Evolutionary conservation across 768 basidiomycete species (phyloP), one percentile per base, ranked within the genome.

Genomic region (Boletus barrowsii): DNA sequence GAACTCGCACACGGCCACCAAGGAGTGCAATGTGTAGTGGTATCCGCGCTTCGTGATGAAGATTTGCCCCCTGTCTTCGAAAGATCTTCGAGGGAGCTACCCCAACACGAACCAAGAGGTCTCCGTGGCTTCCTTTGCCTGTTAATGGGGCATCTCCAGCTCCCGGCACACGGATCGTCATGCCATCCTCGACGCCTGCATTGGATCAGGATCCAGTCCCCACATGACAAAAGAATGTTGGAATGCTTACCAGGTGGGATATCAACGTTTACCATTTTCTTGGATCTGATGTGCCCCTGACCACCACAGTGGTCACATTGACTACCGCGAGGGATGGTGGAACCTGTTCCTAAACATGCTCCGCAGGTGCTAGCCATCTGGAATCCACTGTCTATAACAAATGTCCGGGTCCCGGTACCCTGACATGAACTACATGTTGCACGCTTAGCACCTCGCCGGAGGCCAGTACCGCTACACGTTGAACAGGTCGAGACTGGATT

Each of bases 291-390:
- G 66, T 93, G 89, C 29, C 97, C 97, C 30, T 92, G 79, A 17
- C 97, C 97, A 32, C 77, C 82, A 69, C 97, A 99, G 47, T 78
- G 75, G 11, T 80, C 78, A 68, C 97, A 99, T 61, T 88, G 81
- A 49, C 86, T 80, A 41, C 81, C 84, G 26, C 83, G 83, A 52
- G 93, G 93, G 33, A 97, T 82, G 3, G 81, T 82, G 41, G 83
- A 83, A 24, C 97, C 97, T 29, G 80, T 77, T 10, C 97, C 97
- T 17, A 80, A 77, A 72, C 97, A 99, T 26, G 81, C 68, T 50
- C 78, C 76, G 73, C 97, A 99, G 30, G 93, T 93, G 57, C 86
- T 90, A 22, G 93, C 86, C 93, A 99, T 95, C 68, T 93, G 90
- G 83, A 99, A 98, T 17, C 97, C 97, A 68, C 81, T 87, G 66